A percentile compares a stretch with the other conserved stretches of the same genome.
Conservation (phyloP, 345 rosid species). For the Murraya paniculata region DNA sequence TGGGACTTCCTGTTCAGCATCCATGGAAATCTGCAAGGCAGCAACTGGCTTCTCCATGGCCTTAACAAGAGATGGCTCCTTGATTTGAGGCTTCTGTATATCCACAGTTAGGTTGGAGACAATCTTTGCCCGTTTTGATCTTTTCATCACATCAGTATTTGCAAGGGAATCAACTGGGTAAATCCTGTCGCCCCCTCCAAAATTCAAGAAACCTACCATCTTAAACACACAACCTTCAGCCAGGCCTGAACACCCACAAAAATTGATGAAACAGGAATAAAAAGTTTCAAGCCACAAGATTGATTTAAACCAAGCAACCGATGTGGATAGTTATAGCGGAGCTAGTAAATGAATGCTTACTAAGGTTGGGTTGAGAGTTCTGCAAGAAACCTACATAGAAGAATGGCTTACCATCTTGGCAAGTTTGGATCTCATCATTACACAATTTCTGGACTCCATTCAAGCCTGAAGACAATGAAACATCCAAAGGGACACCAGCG, state of each 20-base stretch:
- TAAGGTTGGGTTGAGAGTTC: slow-evolving; percentile 9
- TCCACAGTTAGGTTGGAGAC: background rate
- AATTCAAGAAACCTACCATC: background rate
- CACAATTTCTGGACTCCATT: slow-evolving; percentile 15
- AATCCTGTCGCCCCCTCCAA: slow-evolving; percentile 20
- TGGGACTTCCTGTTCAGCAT: slow-evolving; percentile 1
- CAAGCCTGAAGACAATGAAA: slow-evolving; percentile 16
- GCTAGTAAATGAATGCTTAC: slow-evolving; percentile 16
- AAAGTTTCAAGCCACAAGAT: slow-evolving; percentile 7
- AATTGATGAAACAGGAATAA: slow-evolving; percentile 9
- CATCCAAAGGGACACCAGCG: background rate
- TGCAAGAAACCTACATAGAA: slow-evolving; percentile 6
- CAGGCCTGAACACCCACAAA: background rate
- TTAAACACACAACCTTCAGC: slow-evolving; percentile 5
- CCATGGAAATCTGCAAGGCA: background rate
- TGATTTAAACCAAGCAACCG: slow-evolving; percentile 12
- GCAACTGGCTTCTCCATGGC: background rate
- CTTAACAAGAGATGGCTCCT: slow-evolving; percentile 18
- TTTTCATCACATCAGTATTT: background rate
- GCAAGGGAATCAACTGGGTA: background rate
- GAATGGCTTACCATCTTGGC: slow-evolving; percentile 8
- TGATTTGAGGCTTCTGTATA: background rate
- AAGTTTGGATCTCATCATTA: slow-evolving; percentile 2
- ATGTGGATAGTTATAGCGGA: background rate
- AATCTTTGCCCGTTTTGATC: slow-evolving; percentile 15